Evolutionary conservation across 345 rosid genomes (phyloP).

Genomic region (Laguncularia racemosa): DNA sequence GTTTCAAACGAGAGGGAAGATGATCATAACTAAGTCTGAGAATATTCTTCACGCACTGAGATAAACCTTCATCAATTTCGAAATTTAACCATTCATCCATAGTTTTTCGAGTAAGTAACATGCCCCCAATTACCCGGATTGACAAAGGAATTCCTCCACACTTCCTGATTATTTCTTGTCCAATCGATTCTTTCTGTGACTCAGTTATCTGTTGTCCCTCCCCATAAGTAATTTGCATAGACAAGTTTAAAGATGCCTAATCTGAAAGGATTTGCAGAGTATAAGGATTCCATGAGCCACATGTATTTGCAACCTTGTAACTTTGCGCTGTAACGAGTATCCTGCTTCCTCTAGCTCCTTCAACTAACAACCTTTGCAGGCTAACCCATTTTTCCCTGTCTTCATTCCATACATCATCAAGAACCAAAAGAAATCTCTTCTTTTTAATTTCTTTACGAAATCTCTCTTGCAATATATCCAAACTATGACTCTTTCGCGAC

Average conservation of each 20-base stretch:
- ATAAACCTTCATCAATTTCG: not conserved
- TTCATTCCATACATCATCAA: constrained; percentile 13
- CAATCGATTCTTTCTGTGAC: not conserved
- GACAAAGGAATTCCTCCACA: constrained; percentile 22
- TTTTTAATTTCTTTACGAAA: too few species aligned
- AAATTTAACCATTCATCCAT: constrained; percentile 6
- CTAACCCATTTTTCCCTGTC: constrained; percentile 18
- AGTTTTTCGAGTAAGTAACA: not conserved
- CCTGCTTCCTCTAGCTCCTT: constrained; percentile 23
- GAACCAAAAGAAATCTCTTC: constrained; percentile 2
- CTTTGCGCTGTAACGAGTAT: constrained; percentile 16
- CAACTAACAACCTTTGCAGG: constrained; percentile 18
- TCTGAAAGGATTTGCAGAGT: constrained; percentile 3
- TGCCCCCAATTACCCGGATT: constrained; percentile 8
- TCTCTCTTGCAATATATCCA: too few species aligned
- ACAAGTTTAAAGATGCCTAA: constrained; percentile 12
- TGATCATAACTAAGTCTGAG: constrained; percentile 15
- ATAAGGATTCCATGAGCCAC: not conserved
- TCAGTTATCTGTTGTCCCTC: not conserved
- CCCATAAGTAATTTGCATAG: constrained; percentile 8
- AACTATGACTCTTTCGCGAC: too few species aligned
- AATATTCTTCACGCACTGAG: not conserved
- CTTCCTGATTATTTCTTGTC: constrained; percentile 8
- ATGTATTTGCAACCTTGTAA: not conserved
- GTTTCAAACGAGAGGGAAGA: constrained; percentile 18